Percentiles rank a stretch among this genome's conserved stretches.
Evolutionary conservation across 2,329 filamentous ascomycete genomes (phyloP).

Genomic region (Pseudopyricularia javanii): DNA sequence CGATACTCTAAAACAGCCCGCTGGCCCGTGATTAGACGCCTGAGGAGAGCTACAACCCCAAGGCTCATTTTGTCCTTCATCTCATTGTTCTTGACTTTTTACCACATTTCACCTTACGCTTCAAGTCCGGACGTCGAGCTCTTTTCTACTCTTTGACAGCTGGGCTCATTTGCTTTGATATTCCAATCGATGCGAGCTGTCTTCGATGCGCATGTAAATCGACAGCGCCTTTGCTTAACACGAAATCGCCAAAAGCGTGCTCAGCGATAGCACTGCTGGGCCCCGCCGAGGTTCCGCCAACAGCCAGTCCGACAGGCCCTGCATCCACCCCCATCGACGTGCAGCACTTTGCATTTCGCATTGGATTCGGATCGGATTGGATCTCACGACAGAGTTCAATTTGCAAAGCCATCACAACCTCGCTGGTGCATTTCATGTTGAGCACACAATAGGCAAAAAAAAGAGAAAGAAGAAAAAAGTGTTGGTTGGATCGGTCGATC

Average conservation of each 20-base stretch:
- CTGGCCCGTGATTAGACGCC: not conserved
- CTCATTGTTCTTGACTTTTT: not conserved
- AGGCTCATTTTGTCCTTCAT: not conserved
- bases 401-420: not conserved
- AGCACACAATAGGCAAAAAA: not conserved
- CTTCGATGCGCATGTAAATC: constrained; percentile 6
- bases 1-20: not conserved
- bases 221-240: constrained; percentile 9
- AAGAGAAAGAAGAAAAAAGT: too few relatives aligned
- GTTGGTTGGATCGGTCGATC: not conserved
- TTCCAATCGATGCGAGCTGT: too few relatives aligned
- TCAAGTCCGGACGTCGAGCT: not conserved
- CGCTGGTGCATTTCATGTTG: not conserved
- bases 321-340: not conserved
- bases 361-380: not conserved
- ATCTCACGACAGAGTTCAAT: not conserved
- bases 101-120: not conserved
- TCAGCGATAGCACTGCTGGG: not conserved
- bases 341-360: not conserved
- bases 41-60: not conserved
- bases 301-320: too few relatives aligned
- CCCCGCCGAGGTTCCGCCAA: not conserved
- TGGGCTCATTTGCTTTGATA: constrained; percentile 7
- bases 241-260: constrained; percentile 9
- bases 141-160: constrained; percentile 10